These are phyloP conservation scores for Cyclotella choctawhatcheeana DNA, from an alignment of 108 stramenopile genomes.

Conservation along the genomic window DNA sequence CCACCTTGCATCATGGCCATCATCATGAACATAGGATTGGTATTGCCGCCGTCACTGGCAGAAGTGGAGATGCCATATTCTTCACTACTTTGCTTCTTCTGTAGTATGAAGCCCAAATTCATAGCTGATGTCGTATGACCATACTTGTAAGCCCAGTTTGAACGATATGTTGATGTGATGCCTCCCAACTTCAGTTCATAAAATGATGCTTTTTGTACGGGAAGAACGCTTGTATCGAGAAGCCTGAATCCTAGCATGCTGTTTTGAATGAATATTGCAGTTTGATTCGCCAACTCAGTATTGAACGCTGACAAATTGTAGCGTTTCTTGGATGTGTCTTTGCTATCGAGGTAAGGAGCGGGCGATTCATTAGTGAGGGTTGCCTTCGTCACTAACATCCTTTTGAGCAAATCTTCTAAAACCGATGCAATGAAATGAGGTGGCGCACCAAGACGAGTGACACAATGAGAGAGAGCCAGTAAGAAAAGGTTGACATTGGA, in stretches of 20 bases:
- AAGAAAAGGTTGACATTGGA: constrained; percentile 10
- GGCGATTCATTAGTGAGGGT: constrained; percentile 31
- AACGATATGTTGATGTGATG: constrained; percentile 5
- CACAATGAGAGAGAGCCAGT: constrained; percentile 19
- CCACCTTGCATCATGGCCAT: constrained; percentile 22
- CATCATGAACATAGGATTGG: constrained; percentile 13
- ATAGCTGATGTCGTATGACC: neutral
- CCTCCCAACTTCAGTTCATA: constrained; percentile 24
- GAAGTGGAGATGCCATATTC: neutral
- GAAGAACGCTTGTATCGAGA: constrained; percentile 16
- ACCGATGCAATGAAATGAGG: constrained; percentile 21
- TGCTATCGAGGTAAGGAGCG: constrained; percentile 4
- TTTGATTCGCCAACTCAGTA: constrained; percentile 26
- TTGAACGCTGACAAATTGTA: constrained; percentile 24
- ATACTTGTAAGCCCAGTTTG: constrained; percentile 9
- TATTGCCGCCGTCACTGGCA: neutral
- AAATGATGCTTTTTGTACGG: constrained; percentile 16
- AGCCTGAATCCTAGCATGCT: constrained; percentile 18
- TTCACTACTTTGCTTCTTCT: neutral
- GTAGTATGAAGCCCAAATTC: constrained; percentile 27
- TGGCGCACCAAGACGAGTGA: constrained; percentile 12
- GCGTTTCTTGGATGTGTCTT: constrained; percentile 15
- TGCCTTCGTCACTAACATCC: constrained; percentile 15
- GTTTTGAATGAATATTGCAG: constrained; percentile 31
- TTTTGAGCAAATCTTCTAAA: constrained; percentile 23